Evolutionary conservation across 1,284 basidiomycete genomes (phyloP), one percentile per base, ranked within the genome.

Genomic region (Melampsora occidentalis): DNA sequence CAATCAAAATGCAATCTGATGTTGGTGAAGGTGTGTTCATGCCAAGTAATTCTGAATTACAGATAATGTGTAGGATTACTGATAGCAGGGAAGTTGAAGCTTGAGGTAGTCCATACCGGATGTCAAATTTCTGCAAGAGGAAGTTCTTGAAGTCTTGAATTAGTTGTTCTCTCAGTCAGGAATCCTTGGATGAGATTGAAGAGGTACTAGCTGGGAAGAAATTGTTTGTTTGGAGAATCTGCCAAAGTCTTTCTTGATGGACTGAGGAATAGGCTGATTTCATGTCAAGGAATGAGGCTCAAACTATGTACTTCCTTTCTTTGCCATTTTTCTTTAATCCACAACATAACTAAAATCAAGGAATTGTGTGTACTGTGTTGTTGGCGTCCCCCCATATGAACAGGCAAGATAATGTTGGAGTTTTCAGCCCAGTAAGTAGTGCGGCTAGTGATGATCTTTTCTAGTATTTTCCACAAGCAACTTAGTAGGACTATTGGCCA

Each of bases 281-380:
- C 10, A 69, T 18, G 25, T 69, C 68, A 10, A 69, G 35, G 35
- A 69, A 39, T 5, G 20, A 33, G 5, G n/a, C 61, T 63, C 5
- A 5, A 20, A 20, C 61, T n/a, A n/a, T n/a, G n/a, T 2, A 63
- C 28, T 33, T 6, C 4, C 5, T 20, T 35, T 22, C 59, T 33
- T 35, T 49, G 33, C 68, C 49, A 69, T 59, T 69, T 69, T 59
- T 69, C n/a, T 18, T 49, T 46, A 2, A 69, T 69, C 49, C 67
- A 69, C 28, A 31, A 51, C 4, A 28, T 25, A 3, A 69, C 12
- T 4, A 69, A 28, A 28, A 53, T 9, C n/a, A 33, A 25, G 14
- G 67, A 46, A 51, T 69, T 48, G 25, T 25, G 5, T 3, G 57
- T 70, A 20, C 57, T 33, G n/a, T 31, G 33, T 16, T 18, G 18